phyloP scores from a whole-genome alignment of 768 basidiomycete genomes.

The Myochromella boudieri region DNA sequence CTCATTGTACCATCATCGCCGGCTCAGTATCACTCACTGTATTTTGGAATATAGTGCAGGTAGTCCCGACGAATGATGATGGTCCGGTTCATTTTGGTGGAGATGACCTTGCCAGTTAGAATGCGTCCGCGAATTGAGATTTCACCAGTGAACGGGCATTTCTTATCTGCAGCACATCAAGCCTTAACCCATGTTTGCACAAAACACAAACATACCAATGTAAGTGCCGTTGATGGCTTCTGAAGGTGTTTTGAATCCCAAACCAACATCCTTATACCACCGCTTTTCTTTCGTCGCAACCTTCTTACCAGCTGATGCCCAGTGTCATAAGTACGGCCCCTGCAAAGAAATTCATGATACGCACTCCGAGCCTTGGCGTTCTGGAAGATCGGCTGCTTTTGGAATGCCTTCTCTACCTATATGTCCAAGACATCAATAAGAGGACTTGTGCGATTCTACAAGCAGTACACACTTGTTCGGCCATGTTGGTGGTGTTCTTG shows the following conservation, averaged over 20 bases:
- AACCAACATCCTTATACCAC: slow-evolving; percentile 99
- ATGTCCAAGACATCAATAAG: slow-evolving; percentile 3
- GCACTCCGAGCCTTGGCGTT: slow-evolving; percentile 91
- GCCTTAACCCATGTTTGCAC: slow-evolving; percentile 4
- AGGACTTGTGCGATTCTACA: not conserved
- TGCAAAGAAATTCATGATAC: slow-evolving; percentile 30
- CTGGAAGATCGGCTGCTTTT: slow-evolving; percentile 98
- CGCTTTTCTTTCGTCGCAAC: slow-evolving; percentile 92
- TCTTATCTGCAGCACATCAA: slow-evolving; percentile 88
- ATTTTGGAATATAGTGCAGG: slow-evolving; percentile 97
- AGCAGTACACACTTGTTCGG: slow-evolving; percentile 57
- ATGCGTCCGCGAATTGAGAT: slow-evolving; percentile 99
- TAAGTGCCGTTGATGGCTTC: slow-evolving; percentile 97
- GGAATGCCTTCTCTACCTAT: slow-evolving; percentile 95
- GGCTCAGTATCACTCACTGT: slow-evolving; percentile 60
- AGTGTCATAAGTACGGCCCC: slow-evolving; percentile 2
- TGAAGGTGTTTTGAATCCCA: slow-evolving; percentile 94
- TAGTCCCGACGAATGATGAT: slow-evolving; percentile 95
- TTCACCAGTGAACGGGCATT: slow-evolving; percentile 97
- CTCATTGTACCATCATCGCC: not conserved
- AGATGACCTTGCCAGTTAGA: slow-evolving; percentile 95
- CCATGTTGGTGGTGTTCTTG: slow-evolving; percentile 55
- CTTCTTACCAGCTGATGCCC: slow-evolving; percentile 76
- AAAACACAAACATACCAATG: slow-evolving; percentile 67
- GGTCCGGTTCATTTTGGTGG: slow-evolving; percentile 99